A percentile compares a stretch with the other conserved stretches of the same genome.
Conservation (phyloP, 169 alveolate species). For the Hammondia hammondi region DNA sequence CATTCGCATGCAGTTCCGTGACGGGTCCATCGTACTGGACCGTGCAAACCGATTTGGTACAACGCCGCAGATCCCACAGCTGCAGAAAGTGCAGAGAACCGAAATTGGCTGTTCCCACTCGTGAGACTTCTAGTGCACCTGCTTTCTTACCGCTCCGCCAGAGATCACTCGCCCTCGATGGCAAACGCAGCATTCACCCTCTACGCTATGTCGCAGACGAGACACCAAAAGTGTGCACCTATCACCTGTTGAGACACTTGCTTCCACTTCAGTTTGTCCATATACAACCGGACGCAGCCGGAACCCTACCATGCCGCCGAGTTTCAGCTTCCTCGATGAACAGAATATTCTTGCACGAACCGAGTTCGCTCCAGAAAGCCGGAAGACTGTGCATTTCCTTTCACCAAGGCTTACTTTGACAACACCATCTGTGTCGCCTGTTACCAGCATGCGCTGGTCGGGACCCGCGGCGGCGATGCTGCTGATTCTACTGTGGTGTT, state of each 20-base stretch:
- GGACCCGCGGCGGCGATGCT: conserved; percentile 62
- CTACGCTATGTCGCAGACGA: no score
- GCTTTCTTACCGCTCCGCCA: no score
- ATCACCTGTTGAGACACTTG: no score
- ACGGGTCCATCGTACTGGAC: conserved; percentile 67
- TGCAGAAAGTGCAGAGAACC: not conserved
- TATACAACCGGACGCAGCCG: no score
- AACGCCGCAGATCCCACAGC: conserved; percentile 68
- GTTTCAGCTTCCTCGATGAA: no score
- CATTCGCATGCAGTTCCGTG: conserved; percentile 62
- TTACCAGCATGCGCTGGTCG: conserved; percentile 56
- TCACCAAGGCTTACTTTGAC: conserved; percentile 52
- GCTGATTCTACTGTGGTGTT: conserved; percentile 62
- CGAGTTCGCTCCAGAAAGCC: no score
- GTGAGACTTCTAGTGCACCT: not conserved
- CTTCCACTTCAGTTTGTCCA: no score
- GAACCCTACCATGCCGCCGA: no score
- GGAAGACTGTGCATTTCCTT: not conserved
- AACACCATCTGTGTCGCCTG: conserved; percentile 69
- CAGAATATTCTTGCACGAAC: no score
- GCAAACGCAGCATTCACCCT: no score
- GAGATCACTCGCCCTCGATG: no score
- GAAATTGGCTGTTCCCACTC: not conserved
- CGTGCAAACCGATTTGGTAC: conserved; percentile 63
- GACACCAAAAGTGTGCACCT: no score